These are phyloP conservation scores for Boletus semigastroideus DNA, from an alignment of 1,284 basidiomycete genomes.

Conservation along the genomic window DNA sequence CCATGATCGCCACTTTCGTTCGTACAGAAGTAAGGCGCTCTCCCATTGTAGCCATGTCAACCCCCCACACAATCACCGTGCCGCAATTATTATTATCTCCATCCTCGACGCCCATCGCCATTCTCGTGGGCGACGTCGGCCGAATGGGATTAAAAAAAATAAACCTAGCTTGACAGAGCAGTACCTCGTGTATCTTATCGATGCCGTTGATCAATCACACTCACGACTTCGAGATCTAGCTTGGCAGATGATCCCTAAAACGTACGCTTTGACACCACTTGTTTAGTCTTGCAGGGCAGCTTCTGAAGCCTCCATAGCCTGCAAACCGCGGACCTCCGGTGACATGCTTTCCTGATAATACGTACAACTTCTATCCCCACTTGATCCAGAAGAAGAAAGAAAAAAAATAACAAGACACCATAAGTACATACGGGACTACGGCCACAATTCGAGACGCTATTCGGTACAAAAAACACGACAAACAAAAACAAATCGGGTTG, in stretches of 20 bases:
- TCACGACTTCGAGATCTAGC: constrained; percentile 23
- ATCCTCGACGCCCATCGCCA: constrained; percentile 14
- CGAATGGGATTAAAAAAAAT: background rate
- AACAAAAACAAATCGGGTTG: constrained; percentile 24
- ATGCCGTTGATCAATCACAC: constrained; percentile 24
- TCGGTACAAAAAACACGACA: constrained; percentile 25
- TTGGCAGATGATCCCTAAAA: constrained; percentile 16
- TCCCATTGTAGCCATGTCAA: constrained; percentile 33
- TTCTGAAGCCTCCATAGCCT: constrained; percentile 3
- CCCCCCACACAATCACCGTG: constrained; percentile 23
- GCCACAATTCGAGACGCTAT: constrained; percentile 24
- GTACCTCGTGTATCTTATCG: constrained; percentile 34
- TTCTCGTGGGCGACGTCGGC: constrained; percentile 8
- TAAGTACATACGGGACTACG: constrained; percentile 32
- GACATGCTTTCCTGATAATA: constrained; percentile 14
- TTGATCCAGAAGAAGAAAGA: constrained; percentile 9
- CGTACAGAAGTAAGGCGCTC: background rate
- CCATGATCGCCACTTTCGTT: constrained; percentile 29
- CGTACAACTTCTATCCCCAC: constrained; percentile 22
- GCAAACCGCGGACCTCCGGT: constrained; percentile 35
- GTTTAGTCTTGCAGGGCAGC: constrained; percentile 7
- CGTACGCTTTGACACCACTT: constrained; percentile 1
- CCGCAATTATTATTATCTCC: background rate
- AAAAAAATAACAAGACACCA: constrained; percentile 11
- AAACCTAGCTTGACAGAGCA: background rate